Conservation (phyloP, 306 rosid species). For the Adenanthera pavonina region DNA sequence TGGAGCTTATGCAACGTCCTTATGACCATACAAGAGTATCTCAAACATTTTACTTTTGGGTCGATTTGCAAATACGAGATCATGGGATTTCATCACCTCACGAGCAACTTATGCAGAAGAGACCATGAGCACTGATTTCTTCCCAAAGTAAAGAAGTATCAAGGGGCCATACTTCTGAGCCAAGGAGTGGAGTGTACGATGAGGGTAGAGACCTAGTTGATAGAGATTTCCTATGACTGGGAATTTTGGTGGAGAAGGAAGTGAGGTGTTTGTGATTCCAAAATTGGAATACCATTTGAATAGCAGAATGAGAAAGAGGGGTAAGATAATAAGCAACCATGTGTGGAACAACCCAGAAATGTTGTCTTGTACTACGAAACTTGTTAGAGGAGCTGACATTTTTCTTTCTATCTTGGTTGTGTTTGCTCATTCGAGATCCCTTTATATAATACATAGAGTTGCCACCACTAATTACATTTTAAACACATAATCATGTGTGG, state of each 20-base stretch:
- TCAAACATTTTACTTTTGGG: slow-evolving; percentile 15
- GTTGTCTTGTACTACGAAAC: neutral
- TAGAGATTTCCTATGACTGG: slow-evolving; percentile 62
- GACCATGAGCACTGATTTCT: slow-evolving; percentile 45
- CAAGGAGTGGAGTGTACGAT: slow-evolving; percentile 44
- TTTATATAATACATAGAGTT: too few relatives aligned
- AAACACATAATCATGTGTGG: too few relatives aligned
- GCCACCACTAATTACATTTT: too few relatives aligned
- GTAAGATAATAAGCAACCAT: neutral
- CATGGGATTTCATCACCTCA: slow-evolving; percentile 58
- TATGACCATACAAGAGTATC: slow-evolving; percentile 48
- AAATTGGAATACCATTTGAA: slow-evolving; percentile 37
- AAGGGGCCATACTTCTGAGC: slow-evolving; percentile 53
- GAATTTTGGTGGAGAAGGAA: slow-evolving; percentile 59
- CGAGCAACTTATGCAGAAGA: slow-evolving; percentile 50
- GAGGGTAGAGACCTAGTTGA: slow-evolving; percentile 50
- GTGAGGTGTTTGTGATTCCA: slow-evolving; percentile 10
- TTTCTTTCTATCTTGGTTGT: neutral
- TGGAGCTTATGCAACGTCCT: slow-evolving; percentile 47
- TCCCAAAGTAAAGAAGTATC: slow-evolving; percentile 59
- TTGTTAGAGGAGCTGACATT: neutral
- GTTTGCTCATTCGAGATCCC: too few relatives aligned
- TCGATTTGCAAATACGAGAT: slow-evolving; percentile 41
- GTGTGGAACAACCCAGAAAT: neutral
- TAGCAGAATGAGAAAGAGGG: slow-evolving; percentile 8